phyloP scores from a whole-genome alignment of 2,329 filamentous ascomycete species.

The Rhynchosporium agropyri region DNA sequence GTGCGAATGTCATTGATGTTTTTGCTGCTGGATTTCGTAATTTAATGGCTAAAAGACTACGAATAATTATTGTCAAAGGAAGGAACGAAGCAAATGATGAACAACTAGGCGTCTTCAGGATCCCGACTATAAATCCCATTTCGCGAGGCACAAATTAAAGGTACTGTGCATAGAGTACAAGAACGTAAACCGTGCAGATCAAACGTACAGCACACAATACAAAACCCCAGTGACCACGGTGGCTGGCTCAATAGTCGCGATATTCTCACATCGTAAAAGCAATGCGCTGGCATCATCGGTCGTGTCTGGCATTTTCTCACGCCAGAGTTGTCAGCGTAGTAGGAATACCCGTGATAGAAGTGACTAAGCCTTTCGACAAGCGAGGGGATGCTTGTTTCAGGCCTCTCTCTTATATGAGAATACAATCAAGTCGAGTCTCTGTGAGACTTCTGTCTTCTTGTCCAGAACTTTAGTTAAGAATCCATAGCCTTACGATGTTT shows the following conservation, averaged over 20 bases:
- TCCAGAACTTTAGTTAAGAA: neutral
- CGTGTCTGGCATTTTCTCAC: constrained; percentile 13
- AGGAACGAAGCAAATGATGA: constrained; percentile 9
- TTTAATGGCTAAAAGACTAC: neutral
- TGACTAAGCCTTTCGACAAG: constrained; percentile 15
- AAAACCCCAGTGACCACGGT: neutral
- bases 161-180: too few relatives aligned
- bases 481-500: neutral
- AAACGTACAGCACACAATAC: neutral
- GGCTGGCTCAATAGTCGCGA: constrained; percentile 12
- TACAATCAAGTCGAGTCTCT: neutral
- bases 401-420: neutral
- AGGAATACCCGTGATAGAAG: neutral
- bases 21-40: neutral
- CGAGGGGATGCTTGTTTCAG: constrained; percentile 8
- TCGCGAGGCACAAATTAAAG: neutral
- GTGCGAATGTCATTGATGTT: neutral
- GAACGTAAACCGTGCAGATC: neutral
- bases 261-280: constrained; percentile 6
- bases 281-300: constrained; percentile 10
- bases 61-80: neutral
- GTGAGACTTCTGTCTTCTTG: constrained; percentile 3
- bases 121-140: neutral
- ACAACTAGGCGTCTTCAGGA: constrained; percentile 7
- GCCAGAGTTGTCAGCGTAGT: constrained; percentile 13